Evolutionary conservation across 805 yeast species (phyloP).

Genomic region (Kazachstania psychrophila): DNA sequence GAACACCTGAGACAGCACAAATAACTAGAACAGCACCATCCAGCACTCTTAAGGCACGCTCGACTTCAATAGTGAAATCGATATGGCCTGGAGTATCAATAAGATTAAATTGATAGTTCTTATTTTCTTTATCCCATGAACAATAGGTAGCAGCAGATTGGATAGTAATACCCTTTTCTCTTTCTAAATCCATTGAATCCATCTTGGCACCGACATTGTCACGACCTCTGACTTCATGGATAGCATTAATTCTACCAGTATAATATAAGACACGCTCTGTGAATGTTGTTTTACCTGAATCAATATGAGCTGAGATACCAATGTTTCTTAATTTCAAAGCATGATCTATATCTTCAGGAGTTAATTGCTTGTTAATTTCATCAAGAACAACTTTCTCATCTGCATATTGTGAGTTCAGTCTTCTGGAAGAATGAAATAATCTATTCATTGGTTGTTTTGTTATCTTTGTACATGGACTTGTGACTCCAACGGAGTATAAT

Average conservation of each 20-base stretch:
- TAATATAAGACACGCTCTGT: slow-evolving; percentile 94
- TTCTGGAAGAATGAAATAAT: slow-evolving; percentile 10
- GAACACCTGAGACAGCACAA: slow-evolving; percentile 98
- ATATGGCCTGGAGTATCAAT: slow-evolving; percentile 99
- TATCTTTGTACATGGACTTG: slow-evolving; percentile 1
- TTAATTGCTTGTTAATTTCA: slow-evolving; percentile 40
- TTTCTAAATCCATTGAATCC: slow-evolving; percentile 98
- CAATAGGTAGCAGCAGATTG: slow-evolving; percentile 99
- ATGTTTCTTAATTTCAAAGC: slow-evolving; percentile 72
- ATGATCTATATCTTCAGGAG: slow-evolving; percentile 43
- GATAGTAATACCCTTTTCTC: slow-evolving; percentile 97
- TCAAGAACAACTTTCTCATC: slow-evolving; percentile 67
- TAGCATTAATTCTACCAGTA: slow-evolving; percentile 94
- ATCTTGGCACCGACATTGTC: slow-evolving; percentile 98
- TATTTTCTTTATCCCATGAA: slow-evolving; percentile 75
- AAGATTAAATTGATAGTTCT: slow-evolving; percentile 77
- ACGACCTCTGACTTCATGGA: slow-evolving; percentile 93
- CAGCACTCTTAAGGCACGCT: slow-evolving; percentile 92
- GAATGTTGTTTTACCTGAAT: slow-evolving; percentile 95
- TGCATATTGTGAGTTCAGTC: slow-evolving; percentile 40
- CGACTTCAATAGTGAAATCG: slow-evolving; percentile 97
- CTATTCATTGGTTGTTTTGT: not conserved
- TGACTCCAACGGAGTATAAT: not conserved
- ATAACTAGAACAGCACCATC: slow-evolving; percentile 98
- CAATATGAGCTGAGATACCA: slow-evolving; percentile 97